Conservation (phyloP, 2,329 filamentous ascomycete genomes). For the Ceratocystis alfenasii region DNA sequence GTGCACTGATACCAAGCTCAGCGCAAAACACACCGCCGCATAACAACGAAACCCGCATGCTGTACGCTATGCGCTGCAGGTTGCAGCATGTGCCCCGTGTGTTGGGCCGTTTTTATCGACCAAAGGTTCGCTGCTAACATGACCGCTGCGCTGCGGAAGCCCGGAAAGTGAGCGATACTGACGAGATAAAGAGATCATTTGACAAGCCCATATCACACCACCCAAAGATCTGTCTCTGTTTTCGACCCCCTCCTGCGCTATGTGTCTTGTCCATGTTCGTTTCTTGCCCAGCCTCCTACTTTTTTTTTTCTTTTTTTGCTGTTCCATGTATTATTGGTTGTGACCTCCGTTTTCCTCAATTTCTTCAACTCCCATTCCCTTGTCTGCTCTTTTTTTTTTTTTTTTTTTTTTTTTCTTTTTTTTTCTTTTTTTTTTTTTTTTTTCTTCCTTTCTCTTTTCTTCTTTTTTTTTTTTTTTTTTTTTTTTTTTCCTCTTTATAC, state of each 20-base stretch:
- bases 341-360: background rate
- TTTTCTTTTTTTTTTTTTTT: too few relatives aligned
- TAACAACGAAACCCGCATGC: background rate
- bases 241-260: background rate
- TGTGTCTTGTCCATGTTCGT: background rate
- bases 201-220: background rate
- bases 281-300: background rate
- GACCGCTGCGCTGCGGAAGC: background rate
- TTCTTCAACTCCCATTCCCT: background rate
- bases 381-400: background rate
- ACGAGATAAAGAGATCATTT: background rate
- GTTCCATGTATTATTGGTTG: background rate
- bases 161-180: background rate
- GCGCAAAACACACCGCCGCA: background rate
- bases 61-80: background rate
- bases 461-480: background rate
- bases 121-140: background rate
- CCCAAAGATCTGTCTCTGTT: background rate
- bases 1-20: background rate
- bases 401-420: background rate
- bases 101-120: background rate
- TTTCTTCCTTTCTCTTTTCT: too few relatives aligned
- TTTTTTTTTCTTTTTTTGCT: constrained; percentile 4
- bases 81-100: background rate
- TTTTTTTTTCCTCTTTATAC: background rate